phyloP scores from a whole-genome alignment of 169 alveolate genomes.

The Cryptosporidium sp. region DNA sequence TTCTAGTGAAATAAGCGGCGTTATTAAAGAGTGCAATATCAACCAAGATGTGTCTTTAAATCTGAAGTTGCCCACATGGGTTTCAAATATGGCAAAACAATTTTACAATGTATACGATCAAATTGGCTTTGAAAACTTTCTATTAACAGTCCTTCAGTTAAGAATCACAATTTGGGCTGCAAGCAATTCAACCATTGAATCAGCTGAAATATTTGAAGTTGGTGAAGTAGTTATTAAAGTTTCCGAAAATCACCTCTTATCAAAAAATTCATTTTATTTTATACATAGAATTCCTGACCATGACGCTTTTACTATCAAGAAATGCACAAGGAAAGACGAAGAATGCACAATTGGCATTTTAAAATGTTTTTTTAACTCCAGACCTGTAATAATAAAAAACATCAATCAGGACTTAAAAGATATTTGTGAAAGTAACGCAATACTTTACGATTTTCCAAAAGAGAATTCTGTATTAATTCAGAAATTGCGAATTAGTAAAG shows the following conservation, averaged over 20 bases:
- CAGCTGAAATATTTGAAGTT: constrained; percentile 4
- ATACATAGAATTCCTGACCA: constrained; percentile 32
- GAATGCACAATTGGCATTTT: constrained; percentile 49
- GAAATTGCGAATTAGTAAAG: background rate
- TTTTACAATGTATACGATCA: constrained; percentile 4
- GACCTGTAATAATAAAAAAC: constrained; percentile 11
- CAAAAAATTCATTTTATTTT: constrained; percentile 33
- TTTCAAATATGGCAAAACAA: constrained; percentile 8
- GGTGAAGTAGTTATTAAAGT: constrained; percentile 25
- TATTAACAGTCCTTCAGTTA: constrained; percentile 23
- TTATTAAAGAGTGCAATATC: constrained; percentile 37
- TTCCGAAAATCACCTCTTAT: constrained; percentile 17
- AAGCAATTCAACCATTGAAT: background rate
- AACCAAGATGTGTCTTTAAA: background rate
- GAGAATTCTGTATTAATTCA: background rate
- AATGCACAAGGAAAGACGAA: background rate
- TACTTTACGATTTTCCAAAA: background rate
- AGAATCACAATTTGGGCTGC: constrained; percentile 46
- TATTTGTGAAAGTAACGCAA: too few relatives aligned
- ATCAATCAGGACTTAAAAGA: background rate
- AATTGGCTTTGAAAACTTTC: constrained; percentile 4
- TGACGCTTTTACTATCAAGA: background rate
- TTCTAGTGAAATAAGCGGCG: constrained; percentile 24
- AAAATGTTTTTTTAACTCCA: constrained; percentile 7
- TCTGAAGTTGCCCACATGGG: constrained; percentile 42